Base-by-base conservation (phyloP, 1,284 basidiomycete species). In the Earliella scabrosa region DNA sequence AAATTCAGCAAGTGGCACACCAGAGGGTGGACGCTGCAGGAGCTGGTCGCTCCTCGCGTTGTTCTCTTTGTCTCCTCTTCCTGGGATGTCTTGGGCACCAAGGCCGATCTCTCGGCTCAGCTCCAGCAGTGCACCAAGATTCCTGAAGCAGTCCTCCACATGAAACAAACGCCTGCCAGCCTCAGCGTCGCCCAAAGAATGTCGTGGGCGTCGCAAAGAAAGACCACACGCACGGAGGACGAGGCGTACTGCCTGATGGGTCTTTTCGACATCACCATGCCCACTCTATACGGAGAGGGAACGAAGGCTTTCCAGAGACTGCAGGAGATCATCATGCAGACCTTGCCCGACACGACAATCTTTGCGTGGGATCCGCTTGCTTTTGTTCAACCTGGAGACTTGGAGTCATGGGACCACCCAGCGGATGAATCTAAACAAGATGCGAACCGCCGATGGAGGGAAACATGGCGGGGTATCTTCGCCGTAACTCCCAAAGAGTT, bases 221-320 rank as follows among this genome's bases (percentile, higher is more conserved):
- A 31, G 13, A 56, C 54, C 0, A 44, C 49, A 14, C 44, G 44
- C 23, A 44, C 35, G 34, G 54, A 56, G 24, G 54, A 56, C 26
- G 14, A 34, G n/a, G 48, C 54, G 29, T 56, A 51, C 36, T 56
- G 24, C 7, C 44, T 56, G 23, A 26, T 56, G 24, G 54, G 54
- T 2, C 20, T 56, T 24, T 56, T 56, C 36, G 44, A 27, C 36
- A 26, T 56, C 9, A 41, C 41, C 14, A 39, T 52, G 40, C 14
- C 51, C 13, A 34, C 26, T 26, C 21, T 45, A 3, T 46, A 46
- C 36, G 51, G 51, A 21, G 51, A 52, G 31, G 43, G 51, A 2
- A 11, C 18, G 11, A 35, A 38, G 5, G 41, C 51, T 10, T 46
- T 46, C 29, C 9, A 3, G 13, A 23, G 44, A n/a, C 35, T 52